phyloP scores from a whole-genome alignment of 1,284 basidiomycete genomes.

The Ustilago trichophora region DNA sequence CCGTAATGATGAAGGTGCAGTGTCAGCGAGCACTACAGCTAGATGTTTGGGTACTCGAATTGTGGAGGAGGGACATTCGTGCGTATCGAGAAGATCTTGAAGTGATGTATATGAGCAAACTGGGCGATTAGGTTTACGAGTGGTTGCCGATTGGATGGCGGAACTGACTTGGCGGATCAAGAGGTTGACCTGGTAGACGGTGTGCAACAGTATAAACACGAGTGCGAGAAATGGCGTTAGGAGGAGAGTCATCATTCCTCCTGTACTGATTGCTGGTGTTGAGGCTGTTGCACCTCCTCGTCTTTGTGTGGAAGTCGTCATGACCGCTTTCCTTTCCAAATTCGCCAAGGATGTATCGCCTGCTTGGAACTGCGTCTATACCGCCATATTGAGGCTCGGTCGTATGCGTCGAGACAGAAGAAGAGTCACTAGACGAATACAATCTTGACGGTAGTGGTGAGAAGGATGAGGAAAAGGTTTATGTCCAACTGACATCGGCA shows the following conservation, averaged over 20 bases:
- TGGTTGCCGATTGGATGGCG: neutral
- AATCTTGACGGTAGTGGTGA: too few species aligned
- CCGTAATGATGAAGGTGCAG: slow-evolving; percentile 18
- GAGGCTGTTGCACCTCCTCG: too few species aligned
- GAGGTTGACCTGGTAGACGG: slow-evolving; percentile 17
- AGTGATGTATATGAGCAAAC: slow-evolving; percentile 8
- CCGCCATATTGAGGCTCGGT: too few species aligned
- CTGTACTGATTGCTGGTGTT: neutral
- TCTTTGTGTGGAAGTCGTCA: too few species aligned
- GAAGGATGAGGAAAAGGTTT: too few species aligned
- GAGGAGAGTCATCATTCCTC: slow-evolving; percentile 7
- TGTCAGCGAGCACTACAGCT: slow-evolving; percentile 27
- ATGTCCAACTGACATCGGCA: too few species aligned
- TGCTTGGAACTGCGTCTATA: too few species aligned
- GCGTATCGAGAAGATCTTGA: slow-evolving; percentile 7
- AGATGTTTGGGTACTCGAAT: slow-evolving; percentile 26
- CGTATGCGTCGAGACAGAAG: too few species aligned
- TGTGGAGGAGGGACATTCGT: neutral
- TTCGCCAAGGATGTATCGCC: too few species aligned
- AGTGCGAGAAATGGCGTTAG: slow-evolving; percentile 22
- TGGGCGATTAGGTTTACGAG: neutral
- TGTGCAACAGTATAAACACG: slow-evolving; percentile 22
- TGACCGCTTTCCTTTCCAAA: too few species aligned
- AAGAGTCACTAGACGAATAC: too few species aligned
- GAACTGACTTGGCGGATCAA: neutral